Evolutionary conservation across 345 rosid species (phyloP).

Genomic region (Cardiospermum halicacabum): DNA sequence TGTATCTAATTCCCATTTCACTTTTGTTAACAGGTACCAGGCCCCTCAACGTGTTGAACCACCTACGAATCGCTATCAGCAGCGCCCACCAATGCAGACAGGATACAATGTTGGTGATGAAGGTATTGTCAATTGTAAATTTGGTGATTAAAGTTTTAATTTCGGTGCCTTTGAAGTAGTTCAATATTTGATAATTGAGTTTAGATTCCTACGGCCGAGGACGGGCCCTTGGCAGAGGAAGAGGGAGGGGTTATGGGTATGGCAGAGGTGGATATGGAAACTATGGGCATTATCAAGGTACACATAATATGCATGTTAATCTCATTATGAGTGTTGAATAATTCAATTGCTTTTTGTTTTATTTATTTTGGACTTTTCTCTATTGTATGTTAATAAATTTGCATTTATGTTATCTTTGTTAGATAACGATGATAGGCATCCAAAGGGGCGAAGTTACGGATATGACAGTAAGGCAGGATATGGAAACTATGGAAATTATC

Average conservation of each 20-base stretch:
- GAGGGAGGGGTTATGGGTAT: slow-evolving; percentile 41
- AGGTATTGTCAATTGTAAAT: slow-evolving; percentile 38
- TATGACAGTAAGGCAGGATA: slow-evolving; percentile 45
- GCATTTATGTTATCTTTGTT: too few species aligned
- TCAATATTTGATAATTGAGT: slow-evolving; percentile 4
- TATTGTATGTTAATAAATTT: background rate
- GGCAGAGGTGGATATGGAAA: slow-evolving; percentile 45
- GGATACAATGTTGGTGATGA: slow-evolving; percentile 52
- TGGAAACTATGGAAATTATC: slow-evolving; percentile 42
- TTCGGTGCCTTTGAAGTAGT: background rate
- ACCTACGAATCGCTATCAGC: slow-evolving; percentile 45
- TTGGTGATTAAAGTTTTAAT: slow-evolving; percentile 8
- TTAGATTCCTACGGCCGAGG: slow-evolving; percentile 46
- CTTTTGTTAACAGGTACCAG: slow-evolving; percentile 58
- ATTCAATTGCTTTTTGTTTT: background rate
- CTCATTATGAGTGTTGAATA: background rate
- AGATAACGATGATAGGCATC: too few species aligned
- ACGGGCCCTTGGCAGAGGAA: slow-evolving; percentile 45
- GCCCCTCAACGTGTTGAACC: slow-evolving; percentile 57
- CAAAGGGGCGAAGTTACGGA: slow-evolving; percentile 41
- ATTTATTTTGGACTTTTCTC: background rate
- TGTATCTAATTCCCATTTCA: background rate
- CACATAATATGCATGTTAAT: background rate
- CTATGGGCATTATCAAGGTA: slow-evolving; percentile 39
- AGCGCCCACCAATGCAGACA: slow-evolving; percentile 41